Conservation (phyloP, 1,139 yeast species). For the Pneumocystis sp. region DNA sequence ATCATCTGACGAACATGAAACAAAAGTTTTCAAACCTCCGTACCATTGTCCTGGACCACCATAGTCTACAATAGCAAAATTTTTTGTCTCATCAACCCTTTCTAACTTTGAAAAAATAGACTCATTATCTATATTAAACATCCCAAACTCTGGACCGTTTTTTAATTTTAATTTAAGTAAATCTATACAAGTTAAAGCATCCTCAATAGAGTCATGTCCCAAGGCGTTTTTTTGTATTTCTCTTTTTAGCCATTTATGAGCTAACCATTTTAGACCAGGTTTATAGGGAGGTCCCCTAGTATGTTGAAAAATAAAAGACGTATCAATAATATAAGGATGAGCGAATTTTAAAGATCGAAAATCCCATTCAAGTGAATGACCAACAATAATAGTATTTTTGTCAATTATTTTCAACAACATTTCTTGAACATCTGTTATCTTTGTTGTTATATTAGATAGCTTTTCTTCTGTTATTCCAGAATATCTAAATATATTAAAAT, state of each 20-base stretch:
- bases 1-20: constrained; percentile 43
- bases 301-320: constrained; percentile 70
- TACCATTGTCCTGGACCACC: constrained; percentile 25
- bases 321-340: constrained; percentile 64
- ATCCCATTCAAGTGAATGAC: constrained; percentile 90
- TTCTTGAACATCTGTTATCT: constrained; percentile 51
- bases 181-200: constrained; percentile 67
- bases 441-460: constrained; percentile 47
- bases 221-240: constrained; percentile 45
- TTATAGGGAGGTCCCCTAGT: constrained; percentile 64
- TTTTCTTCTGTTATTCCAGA: constrained; percentile 75
- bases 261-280: constrained; percentile 59
- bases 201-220: constrained; percentile 84
- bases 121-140: constrained; percentile 30
- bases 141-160: constrained; percentile 55
- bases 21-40: constrained; percentile 25
- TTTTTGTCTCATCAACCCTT: constrained; percentile 10
- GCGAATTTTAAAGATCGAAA: constrained; percentile 63
- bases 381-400: constrained; percentile 50
- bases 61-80: constrained; percentile 25
- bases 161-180: constrained; percentile 52
- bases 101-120: constrained; percentile 26
- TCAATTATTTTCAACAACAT: constrained; percentile 45
- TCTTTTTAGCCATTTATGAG: constrained; percentile 39
- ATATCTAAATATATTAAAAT: constrained; percentile 23